Percentiles rank a stretch among this genome's conserved stretches.
Conservation (phyloP, 306 rosid genomes). For the Lathyrus tuberosus region DNA sequence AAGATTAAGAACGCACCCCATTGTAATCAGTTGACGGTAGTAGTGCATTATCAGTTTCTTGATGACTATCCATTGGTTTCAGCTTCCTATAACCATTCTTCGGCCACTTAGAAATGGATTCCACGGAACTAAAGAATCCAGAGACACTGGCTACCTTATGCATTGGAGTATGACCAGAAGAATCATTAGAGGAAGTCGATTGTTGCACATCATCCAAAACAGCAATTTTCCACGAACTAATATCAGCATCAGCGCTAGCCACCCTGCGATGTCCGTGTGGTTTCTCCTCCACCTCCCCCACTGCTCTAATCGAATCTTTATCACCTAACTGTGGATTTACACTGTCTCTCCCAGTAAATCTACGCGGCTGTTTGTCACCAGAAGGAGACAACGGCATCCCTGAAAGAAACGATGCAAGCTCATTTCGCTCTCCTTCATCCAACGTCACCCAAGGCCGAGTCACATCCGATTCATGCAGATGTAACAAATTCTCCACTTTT, state of each 20-base stretch:
- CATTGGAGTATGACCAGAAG: constrained; percentile 51
- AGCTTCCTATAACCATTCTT: constrained; percentile 81
- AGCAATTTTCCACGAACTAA: constrained; percentile 77
- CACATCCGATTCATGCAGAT: constrained; percentile 51
- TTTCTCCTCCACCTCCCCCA: constrained; percentile 51
- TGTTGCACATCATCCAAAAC: constrained; percentile 56
- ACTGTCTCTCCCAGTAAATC: constrained; percentile 35
- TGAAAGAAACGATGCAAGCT: constrained; percentile 81
- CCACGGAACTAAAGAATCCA: constrained; percentile 72
- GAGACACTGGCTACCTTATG: constrained; percentile 90
- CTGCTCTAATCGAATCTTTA: constrained; percentile 32
- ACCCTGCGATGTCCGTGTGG: constrained; percentile 80
- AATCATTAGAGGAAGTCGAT: constrained; percentile 43
- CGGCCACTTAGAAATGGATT: constrained; percentile 72
- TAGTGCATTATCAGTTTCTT: constrained; percentile 51
- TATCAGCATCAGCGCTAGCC: constrained; percentile 90
- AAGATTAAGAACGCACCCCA: constrained; percentile 58
- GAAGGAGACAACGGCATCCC: constrained; percentile 51
- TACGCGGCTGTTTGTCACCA: constrained; percentile 33
- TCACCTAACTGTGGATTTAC: constrained; percentile 45
- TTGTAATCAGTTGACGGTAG: constrained; percentile 57
- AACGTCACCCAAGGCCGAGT: constrained; percentile 74
- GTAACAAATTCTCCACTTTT: constrained; percentile 58
- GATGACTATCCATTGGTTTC: constrained; percentile 55
- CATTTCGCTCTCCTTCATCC: constrained; percentile 82